A percentile compares a stretch with the other conserved stretches of the same genome.
Conservation (phyloP, 306 rosid genomes). For the Echinosophora koreensis region DNA sequence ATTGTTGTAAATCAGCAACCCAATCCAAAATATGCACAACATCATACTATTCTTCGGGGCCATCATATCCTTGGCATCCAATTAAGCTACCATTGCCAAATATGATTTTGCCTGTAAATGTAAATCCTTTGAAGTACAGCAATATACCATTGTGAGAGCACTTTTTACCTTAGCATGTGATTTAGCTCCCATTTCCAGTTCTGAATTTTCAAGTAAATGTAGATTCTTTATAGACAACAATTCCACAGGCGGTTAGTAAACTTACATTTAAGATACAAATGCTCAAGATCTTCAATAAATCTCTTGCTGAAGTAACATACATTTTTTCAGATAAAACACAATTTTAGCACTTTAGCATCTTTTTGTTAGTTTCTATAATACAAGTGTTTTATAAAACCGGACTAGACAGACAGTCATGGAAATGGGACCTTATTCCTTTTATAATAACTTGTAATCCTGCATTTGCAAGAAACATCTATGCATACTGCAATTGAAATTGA, state of each 20-base stretch:
- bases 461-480: conserved; percentile 3
- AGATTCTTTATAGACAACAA: conserved; percentile 8
- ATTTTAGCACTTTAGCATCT: neutral
- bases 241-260: neutral
- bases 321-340: neutral
- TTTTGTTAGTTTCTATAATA: neutral
- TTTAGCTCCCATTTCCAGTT: neutral
- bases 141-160: neutral
- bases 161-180: conserved; percentile 13
- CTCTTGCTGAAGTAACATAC: conserved; percentile 12
- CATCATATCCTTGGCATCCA: conserved; percentile 5
- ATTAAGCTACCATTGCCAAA: neutral
- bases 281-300: conserved; percentile 1
- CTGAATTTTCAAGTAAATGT: conserved; percentile 19
- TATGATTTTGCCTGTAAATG: neutral
- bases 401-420: neutral
- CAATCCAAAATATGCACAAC: neutral
- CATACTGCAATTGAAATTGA: conserved; percentile 29
- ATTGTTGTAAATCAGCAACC: conserved; percentile 1
- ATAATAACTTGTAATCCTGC: neutral
- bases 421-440: conserved; percentile 4
- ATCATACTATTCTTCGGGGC: neutral
- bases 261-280: neutral
- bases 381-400: neutral
- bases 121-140: conserved; percentile 1